phyloP scores from a whole-genome alignment of 2,329 filamentous ascomycete species.

The Trichothecium roseum region DNA sequence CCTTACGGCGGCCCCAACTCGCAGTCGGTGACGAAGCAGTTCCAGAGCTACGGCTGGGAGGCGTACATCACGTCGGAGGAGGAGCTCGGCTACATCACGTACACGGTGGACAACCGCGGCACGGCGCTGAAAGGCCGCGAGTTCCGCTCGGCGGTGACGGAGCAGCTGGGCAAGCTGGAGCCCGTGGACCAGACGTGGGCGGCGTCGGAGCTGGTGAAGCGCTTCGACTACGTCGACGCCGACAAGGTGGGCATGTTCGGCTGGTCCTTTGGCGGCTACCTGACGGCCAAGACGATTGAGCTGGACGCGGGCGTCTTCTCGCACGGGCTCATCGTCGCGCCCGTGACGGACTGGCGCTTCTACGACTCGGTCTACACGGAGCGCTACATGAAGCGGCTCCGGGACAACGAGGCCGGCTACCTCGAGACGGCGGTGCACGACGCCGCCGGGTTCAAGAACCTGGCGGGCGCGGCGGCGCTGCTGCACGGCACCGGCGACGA shows the following conservation, averaged over 20 bases:
- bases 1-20: slow-evolving; percentile 59
- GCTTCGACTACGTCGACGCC: slow-evolving; percentile 43
- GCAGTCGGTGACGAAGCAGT: slow-evolving; percentile 49
- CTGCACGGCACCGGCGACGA: slow-evolving; percentile 60
- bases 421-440: slow-evolving; percentile 48
- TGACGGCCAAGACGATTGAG: slow-evolving; percentile 57
- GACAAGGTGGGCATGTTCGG: slow-evolving; percentile 57
- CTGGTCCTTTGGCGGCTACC: slow-evolving; percentile 59
- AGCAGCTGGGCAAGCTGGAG: slow-evolving; percentile 52
- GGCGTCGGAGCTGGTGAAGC: slow-evolving; percentile 40
- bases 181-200: slow-evolving; percentile 59
- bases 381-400: slow-evolving; percentile 58
- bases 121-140: slow-evolving; percentile 54
- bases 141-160: slow-evolving; percentile 48
- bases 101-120: slow-evolving; percentile 58
- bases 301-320: slow-evolving; percentile 49
- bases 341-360: slow-evolving; percentile 59
- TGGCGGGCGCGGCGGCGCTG: slow-evolving; percentile 49
- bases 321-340: slow-evolving; percentile 52
- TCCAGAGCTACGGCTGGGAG: slow-evolving; percentile 44
- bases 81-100: slow-evolving; percentile 57
- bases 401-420: slow-evolving; percentile 49
- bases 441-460: slow-evolving; percentile 49
- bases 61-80: slow-evolving; percentile 57
- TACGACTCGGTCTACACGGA: slow-evolving; percentile 66